Base-by-base conservation (phyloP, 139 green algal species). In the Tetraselmis striata region DNA sequence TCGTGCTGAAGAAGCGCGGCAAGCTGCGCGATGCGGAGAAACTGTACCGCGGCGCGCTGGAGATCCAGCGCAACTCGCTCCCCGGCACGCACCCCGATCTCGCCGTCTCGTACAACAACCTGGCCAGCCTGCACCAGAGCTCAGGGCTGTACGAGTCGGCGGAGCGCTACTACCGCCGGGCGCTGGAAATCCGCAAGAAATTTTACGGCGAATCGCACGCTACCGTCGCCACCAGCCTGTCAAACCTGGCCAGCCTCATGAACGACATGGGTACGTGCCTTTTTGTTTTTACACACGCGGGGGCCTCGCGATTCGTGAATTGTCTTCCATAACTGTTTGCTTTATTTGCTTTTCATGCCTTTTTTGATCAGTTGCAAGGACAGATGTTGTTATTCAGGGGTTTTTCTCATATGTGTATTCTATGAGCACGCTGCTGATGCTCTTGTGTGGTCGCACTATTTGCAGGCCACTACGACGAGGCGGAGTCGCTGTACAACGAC, bases 61-160 rank as follows among this genome's bases (percentile, higher is more conserved):
- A 77, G 74, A 77, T 77, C 25, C 74, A 67, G 45, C 45, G 74
- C 23, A 77, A 28, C 2, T 30, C 23, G 22, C 26, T 29, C 2
- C 74, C 2, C 25, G 25, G 74, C n/a, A 29, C 2, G 5, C 74
- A 77, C n/a, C 74, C 74, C 74, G 74, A 77, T 28, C 26, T 77
- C 26, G 74, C 74, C 23, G n/a, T 29, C 74, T 77, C 74, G 23
- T 77, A 77, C 25, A 77, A 77, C n/a, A 77, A 77, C n/a, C 74
- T 77, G 22, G 74, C 74, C 2, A 29, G 74, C 26, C 25, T 77
- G 74, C 23, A 77, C 25, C 26, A 77, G 2, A 29, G n/a, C 74
- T 28, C 11, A 29, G 74, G 74, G 74, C 25, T 28, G n/a, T 77
- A 31, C 74, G 74, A 77, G 25, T 2, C 22, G 2, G 74, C 74